Conservation (phyloP, 2,329 filamentous ascomycete species). For the Xylariaceae sp. region DNA sequence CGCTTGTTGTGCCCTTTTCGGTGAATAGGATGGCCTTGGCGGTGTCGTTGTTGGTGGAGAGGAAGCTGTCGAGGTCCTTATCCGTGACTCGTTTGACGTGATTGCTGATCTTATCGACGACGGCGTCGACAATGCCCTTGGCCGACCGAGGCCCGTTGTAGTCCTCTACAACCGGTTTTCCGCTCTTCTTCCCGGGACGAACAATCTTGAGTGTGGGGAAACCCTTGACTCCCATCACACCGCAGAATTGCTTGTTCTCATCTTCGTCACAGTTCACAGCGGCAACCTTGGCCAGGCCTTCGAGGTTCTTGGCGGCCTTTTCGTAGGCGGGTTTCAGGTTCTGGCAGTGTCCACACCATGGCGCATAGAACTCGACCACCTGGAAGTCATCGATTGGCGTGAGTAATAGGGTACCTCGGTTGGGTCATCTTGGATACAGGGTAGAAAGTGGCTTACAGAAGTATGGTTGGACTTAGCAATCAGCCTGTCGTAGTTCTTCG, state of each 20-base stretch:
- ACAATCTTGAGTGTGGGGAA: conserved; percentile 97
- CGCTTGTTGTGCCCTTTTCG: conserved; percentile 83
- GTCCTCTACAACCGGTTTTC: conserved; percentile 78
- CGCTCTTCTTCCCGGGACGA: conserved; percentile 62
- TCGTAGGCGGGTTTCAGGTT: conserved; percentile 95
- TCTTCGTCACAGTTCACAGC: conserved; percentile 95
- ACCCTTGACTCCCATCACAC: conserved; percentile 79
- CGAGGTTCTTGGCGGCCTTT: conserved; percentile 81
- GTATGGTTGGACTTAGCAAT: conserved; percentile 89
- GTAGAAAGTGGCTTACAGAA: conserved; percentile 51
- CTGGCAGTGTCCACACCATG: conserved; percentile 96
- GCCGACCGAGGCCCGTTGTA: conserved; percentile 80
- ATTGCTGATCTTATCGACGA: conserved; percentile 85
- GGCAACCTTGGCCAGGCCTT: conserved; percentile 90
- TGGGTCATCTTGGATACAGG: not conserved
- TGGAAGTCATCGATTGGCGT: conserved; percentile 24
- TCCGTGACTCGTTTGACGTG: conserved; percentile 78
- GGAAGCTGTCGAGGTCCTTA: conserved; percentile 70
- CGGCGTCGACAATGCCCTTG: conserved; percentile 81
- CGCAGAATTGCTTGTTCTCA: conserved; percentile 81
- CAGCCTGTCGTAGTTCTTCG: conserved; percentile 71
- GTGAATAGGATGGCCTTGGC: conserved; percentile 90
- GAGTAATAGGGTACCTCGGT: not conserved
- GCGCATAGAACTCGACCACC: conserved; percentile 85
- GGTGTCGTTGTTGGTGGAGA: conserved; percentile 59